Evolutionary conservation across 1,284 basidiomycete genomes (phyloP).

Genomic region (Melanopsichium pennsylvanicum): DNA sequence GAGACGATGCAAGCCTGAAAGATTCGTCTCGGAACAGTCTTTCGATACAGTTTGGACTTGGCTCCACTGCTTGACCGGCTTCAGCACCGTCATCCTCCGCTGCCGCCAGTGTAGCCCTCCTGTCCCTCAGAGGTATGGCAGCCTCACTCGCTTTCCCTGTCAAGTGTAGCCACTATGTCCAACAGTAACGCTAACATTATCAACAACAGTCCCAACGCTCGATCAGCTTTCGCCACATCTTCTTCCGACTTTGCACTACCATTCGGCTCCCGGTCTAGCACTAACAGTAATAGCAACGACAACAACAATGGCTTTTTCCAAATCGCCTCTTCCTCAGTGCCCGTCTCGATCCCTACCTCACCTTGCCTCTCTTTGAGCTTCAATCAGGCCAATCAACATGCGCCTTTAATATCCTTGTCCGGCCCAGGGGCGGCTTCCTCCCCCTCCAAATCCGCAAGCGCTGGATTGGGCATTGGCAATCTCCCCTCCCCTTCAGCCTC

Average conservation of each 20-base stretch:
- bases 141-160: background rate
- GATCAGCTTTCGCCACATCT: slow-evolving; percentile 30
- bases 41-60: too few relatives aligned
- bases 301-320: slow-evolving; percentile 8
- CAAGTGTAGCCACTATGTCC: slow-evolving; percentile 6
- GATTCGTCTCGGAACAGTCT: too few relatives aligned
- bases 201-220: background rate
- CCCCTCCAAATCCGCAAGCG: slow-evolving; percentile 7
- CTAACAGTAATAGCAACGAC: slow-evolving; percentile 1
- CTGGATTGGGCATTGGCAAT: slow-evolving; percentile 30
- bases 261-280: slow-evolving; percentile 6
- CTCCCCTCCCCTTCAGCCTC: slow-evolving; percentile 30
- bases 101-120: too few relatives aligned
- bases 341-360: slow-evolving; percentile 31
- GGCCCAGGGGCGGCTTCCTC: slow-evolving; percentile 1
- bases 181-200: background rate
- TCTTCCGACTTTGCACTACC: slow-evolving; percentile 45
- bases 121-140: too few relatives aligned
- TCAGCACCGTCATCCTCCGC: too few relatives aligned
- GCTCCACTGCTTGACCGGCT: background rate
- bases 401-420: slow-evolving; percentile 14
- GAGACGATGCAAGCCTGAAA: background rate
- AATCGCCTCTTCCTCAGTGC: slow-evolving; percentile 9
- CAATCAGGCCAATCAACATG: slow-evolving; percentile 6
- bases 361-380: slow-evolving; percentile 19